A percentile compares a stretch with the other conserved stretches of the same genome.
Evolutionary conservation across 2,329 filamentous ascomycete genomes (phyloP).

Genomic region (Xylaria polymorpha): DNA sequence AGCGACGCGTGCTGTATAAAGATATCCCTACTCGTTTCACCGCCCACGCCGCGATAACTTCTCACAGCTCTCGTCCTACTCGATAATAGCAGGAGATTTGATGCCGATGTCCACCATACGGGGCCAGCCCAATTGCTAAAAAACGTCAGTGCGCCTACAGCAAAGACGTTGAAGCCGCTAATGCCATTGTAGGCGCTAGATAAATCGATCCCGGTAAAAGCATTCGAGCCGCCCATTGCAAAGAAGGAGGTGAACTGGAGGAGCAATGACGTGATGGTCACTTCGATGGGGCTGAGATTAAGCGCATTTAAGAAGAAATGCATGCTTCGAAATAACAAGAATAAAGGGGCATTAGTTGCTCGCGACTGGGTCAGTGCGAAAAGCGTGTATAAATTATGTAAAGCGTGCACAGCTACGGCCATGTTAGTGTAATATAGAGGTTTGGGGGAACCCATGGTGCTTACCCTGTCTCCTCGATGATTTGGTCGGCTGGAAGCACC

Average conservation of each 20-base stretch:
- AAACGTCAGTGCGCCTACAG: conserved; percentile 87
- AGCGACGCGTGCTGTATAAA: conserved; percentile 67
- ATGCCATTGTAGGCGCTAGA: conserved; percentile 96
- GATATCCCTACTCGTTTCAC: conserved; percentile 38
- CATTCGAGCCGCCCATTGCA: conserved; percentile 88
- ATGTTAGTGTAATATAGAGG: conserved; percentile 4
- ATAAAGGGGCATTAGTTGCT: conserved; percentile 85
- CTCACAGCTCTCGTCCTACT: conserved; percentile 43
- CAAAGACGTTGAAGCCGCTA: conserved; percentile 79
- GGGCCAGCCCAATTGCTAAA: conserved; percentile 91
- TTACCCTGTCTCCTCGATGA: conserved; percentile 47
- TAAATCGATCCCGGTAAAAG: conserved; percentile 94
- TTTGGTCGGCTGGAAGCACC: conserved; percentile 47
- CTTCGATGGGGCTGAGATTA: conserved; percentile 64
- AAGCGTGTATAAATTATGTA: conserved; percentile 79
- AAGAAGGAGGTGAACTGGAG: conserved; percentile 89
- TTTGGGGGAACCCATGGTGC: neutral
- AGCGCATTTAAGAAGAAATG: conserved; percentile 62
- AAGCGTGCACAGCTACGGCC: conserved; percentile 54
- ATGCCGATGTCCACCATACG: conserved; percentile 84
- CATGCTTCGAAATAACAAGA: conserved; percentile 77
- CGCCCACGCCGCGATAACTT: conserved; percentile 24
- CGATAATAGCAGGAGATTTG: conserved; percentile 68
- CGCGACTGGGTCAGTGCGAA: conserved; percentile 89
- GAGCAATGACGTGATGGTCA: conserved; percentile 77